These are phyloP conservation scores for Cryoendolithus antarcticus DNA, from an alignment of 2,329 filamentous ascomycete species.

Conservation along the genomic window DNA sequence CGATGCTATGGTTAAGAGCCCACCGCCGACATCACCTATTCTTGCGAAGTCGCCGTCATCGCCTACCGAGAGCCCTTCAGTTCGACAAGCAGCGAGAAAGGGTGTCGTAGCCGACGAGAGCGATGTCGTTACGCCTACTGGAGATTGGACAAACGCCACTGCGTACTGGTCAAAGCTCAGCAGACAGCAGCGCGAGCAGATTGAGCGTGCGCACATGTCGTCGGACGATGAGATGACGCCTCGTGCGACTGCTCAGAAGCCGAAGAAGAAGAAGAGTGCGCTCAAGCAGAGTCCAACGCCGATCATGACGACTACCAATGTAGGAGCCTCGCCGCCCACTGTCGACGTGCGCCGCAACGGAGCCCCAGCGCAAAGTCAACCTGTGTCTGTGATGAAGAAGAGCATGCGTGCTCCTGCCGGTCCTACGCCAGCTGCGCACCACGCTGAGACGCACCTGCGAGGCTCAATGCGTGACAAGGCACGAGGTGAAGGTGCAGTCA, in stretches of 20 bases:
- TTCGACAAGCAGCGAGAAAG: conserved; percentile 2
- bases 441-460: conserved; percentile 21
- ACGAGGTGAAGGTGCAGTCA: conserved; percentile 14
- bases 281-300: conserved; percentile 9
- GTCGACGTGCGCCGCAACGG: conserved; percentile 1
- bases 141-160: conserved; percentile 56
- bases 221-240: conserved; percentile 18
- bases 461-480: conserved; percentile 23
- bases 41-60: too few relatives aligned
- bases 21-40: conserved; percentile 22
- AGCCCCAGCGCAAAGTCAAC: conserved; percentile 13
- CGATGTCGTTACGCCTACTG: conserved; percentile 2
- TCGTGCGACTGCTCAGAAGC: conserved; percentile 18
- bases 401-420: conserved; percentile 20
- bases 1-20: conserved; percentile 56
- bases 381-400: conserved; percentile 25
- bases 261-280: conserved; percentile 29
- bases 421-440: conserved; percentile 9
- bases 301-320: conserved; percentile 3
- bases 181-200: conserved; percentile 48
- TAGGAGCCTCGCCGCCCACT: conserved; percentile 3
- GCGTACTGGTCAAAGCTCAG: conserved; percentile 58
- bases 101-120: neutral
- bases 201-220: conserved; percentile 40
- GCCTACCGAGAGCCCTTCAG: conserved; percentile 16